Evolutionary conservation across 169 alveolate genomes (phyloP), one percentile per base, ranked within the genome.

Genomic region (Eimeria sp.): DNA sequence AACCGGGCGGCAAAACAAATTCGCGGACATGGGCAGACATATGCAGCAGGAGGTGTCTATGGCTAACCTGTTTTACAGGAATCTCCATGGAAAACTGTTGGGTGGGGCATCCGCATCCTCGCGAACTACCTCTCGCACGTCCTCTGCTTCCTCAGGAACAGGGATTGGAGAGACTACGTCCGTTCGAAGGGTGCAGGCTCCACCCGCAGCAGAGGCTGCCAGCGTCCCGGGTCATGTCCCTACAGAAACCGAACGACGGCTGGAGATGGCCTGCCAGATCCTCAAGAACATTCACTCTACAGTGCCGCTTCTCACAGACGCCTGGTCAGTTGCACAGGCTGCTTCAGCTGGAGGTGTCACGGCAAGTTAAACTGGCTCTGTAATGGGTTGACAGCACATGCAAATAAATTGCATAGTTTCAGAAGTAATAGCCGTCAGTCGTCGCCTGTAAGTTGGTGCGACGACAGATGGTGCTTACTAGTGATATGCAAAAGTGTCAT

Each of bases 231-330:
- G 93, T 54, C 47, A 63, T 25, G 80, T 16, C 43, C 63, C 51
- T 6, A 86, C 82, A 61, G 93, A 63, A 3, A 63, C 93, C 40
- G 80, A 61, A 63, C 61, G 63, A n/a, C 58, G 93, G 30, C 45
- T 86, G 93, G 93, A 86, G 70, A 4, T 40, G 43, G 93, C 93
- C 22, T 86, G 93, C 45, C 82, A 86, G 93, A 70, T 86, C 30
- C 57, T 86, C 67, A 63, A 86, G 80, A 61, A 27, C 30, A 82
- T 86, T 16, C 93, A 86, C 82, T 20, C 82, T 30, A 63, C 93
- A 57, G 93, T 34, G 63, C 43, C 49, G 43, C 93, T 86, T 3
- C 70, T 86, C 25, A 86, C 61, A 86, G 82, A 86, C 25, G 51
- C 93, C 43, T 63, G 93, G 93, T 86, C 45, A 63, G 93, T 86